Conservation (phyloP, 208 protist genomes). For the Trypanosoma lewisi region DNA sequence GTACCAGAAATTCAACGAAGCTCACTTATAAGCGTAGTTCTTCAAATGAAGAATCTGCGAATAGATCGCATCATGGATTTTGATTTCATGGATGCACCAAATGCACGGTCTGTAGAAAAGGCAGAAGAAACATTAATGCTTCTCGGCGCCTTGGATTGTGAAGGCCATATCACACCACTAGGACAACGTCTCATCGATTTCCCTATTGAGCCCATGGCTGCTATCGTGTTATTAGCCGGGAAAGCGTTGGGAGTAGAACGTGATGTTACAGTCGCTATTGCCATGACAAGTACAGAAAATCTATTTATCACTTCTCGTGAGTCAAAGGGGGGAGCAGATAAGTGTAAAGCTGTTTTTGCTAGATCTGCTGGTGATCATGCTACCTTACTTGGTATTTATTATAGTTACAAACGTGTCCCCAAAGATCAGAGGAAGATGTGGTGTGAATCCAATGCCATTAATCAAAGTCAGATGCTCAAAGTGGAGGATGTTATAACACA, state of each 20-base stretch:
- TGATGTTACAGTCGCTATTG: conserved; percentile 94
- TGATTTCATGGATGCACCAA: conserved; percentile 99
- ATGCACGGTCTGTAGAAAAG: conserved; percentile 76
- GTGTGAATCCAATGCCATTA: conserved; percentile 83
- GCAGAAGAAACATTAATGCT: conserved; percentile 93
- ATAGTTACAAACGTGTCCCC: conserved; percentile 62
- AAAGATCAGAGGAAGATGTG: conserved; percentile 67
- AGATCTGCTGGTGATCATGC: conserved; percentile 85
- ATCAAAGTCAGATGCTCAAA: conserved; percentile 82
- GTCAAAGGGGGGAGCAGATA: conserved; percentile 70
- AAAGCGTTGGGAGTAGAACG: conserved; percentile 93
- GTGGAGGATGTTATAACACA: conserved; percentile 84
- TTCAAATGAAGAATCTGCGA: conserved; percentile 94
- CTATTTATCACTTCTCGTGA: conserved; percentile 77
- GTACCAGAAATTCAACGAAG: conserved; percentile 98
- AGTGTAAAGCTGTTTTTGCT: conserved; percentile 63
- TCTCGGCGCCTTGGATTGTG: conserved; percentile 92
- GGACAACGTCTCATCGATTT: conserved; percentile 97
- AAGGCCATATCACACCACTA: conserved; percentile 80
- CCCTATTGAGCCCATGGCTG: conserved; percentile 96
- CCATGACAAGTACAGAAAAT: conserved; percentile 90
- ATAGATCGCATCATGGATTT: conserved; percentile 97
- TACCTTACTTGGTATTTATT: conserved; percentile 83
- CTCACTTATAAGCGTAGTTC: conserved; percentile 97
- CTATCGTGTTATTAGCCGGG: conserved; percentile 95